Evolutionary conservation across 371 early-diverging fungal species (phyloP), one percentile per base, ranked within the genome.

Genomic region (Lichtheimia ornata): DNA sequence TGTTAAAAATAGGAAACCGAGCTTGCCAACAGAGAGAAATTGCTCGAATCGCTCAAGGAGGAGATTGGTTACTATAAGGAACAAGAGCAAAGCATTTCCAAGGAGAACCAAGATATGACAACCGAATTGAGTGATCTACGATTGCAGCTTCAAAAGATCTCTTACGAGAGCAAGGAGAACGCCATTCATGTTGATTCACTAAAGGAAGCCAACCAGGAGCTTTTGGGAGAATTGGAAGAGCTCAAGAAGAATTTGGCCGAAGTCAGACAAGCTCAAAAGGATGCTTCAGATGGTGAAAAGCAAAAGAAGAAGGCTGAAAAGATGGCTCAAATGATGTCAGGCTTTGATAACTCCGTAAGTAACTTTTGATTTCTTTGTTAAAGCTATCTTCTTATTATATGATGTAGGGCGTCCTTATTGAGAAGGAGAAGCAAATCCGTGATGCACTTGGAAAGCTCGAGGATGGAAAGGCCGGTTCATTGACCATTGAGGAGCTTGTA

Each of bases 301-400:
- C 89, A 92, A 64, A 86, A 86, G 79, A 81, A 83, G 70, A 93
- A 91, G 82, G 79, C 85, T 41, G 90, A 92, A 65, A 92, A 91
- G 78, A 89, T 93, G 85, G 88, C 88, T 17, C 85, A 91, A 63
- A 94, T 94, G 87, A 88, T 94, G 87, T 88, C 86, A n/a, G 90
- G 92, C 55, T 83, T 93, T 59, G 94, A 91, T 62, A 91, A 91
- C 30, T 85, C 90, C 5, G 91, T 86, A 68, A 73, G 77, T 68
- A 35, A 50, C 14, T 47, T 11, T 28, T 25, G 22, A 44, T 35
- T 3, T 40, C 25, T 55, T 52, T 47, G 44, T 20, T 24, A 3
- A 70, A 60, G 63, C 25, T 64, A 44, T 9, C 11, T 11, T 35
- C 35, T 35, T 2, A 35, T 35, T 4, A 9, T 35, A 35, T 11